Evolutionary conservation across 192 early-diverging fungal genomes (phyloP).

Genomic region (Coemansia aciculifera): DNA sequence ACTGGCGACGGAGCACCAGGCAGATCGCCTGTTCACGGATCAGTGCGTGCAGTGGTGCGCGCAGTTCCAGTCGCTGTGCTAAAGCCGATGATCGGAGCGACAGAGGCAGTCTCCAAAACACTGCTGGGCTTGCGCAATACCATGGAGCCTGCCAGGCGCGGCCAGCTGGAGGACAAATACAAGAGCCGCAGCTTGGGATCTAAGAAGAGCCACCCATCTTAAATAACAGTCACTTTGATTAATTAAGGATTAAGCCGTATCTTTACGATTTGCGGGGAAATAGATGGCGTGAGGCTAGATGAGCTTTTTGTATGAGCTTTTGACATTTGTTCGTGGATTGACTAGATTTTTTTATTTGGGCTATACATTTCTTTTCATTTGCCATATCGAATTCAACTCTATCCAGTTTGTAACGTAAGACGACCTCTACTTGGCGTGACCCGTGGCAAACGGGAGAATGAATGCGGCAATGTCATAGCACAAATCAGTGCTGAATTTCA

Average conservation of each 20-base stretch:
- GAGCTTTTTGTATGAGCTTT: not conserved
- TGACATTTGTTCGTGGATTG: not conserved
- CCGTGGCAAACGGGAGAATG: not conserved
- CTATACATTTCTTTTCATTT: conserved; percentile 5
- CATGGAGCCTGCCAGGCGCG: conserved; percentile 76
- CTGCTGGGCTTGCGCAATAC: conserved; percentile 88
- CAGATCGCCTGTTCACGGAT: conserved; percentile 58
- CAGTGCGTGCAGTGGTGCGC: conserved; percentile 53
- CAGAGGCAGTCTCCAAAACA: conserved; percentile 90
- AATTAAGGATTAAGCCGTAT: conserved; percentile 6
- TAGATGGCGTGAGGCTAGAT: not conserved
- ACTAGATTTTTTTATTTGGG: conserved; percentile 1
- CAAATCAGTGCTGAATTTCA: not conserved
- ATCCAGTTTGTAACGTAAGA: conserved; percentile 4
- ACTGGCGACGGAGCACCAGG: conserved; percentile 29
- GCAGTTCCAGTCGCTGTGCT: conserved; percentile 86
- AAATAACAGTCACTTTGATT: not conserved
- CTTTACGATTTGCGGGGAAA: not conserved
- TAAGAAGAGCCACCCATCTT: conserved; percentile 39
- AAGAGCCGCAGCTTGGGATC: conserved; percentile 42
- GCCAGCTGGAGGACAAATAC: conserved; percentile 78
- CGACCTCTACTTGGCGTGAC: not conserved
- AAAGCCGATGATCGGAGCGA: conserved; percentile 93
- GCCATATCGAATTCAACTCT: not conserved
- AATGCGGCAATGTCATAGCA: not conserved